Evolutionary conservation across 2,329 filamentous ascomycete genomes (phyloP).

Genomic region (Fusarium tuaranense): DNA sequence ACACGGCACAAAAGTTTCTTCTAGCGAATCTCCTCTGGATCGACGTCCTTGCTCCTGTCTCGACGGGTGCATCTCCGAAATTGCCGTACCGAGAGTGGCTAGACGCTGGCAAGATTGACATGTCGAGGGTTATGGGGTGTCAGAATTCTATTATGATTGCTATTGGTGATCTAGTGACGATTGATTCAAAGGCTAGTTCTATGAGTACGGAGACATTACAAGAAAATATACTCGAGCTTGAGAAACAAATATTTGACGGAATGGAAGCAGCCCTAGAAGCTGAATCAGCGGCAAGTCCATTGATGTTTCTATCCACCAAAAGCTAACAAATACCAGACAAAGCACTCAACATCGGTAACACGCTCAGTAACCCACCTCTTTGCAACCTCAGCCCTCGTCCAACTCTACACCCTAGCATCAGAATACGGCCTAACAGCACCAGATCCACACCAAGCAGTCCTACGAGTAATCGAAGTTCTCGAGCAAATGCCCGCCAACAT

Average conservation of each 20-base stretch:
- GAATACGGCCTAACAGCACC: not conserved
- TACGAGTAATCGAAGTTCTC: slow-evolving; percentile 16
- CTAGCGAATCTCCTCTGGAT: slow-evolving; percentile 38
- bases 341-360: not conserved
- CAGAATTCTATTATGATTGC: slow-evolving; percentile 31
- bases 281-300: not conserved
- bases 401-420: slow-evolving; percentile 17
- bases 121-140: slow-evolving; percentile 38
- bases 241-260: not conserved
- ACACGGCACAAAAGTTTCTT: slow-evolving; percentile 33
- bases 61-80: slow-evolving; percentile 15
- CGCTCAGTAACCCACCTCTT: slow-evolving; percentile 23
- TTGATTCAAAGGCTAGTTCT: not conserved
- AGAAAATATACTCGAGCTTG: not conserved
- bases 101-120: slow-evolving; percentile 12
- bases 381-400: slow-evolving; percentile 26
- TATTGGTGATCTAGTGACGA: slow-evolving; percentile 29
- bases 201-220: not conserved
- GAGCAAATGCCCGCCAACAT: slow-evolving; percentile 11
- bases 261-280: not conserved
- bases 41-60: slow-evolving; percentile 28
- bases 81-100: slow-evolving; percentile 30
- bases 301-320: not conserved
- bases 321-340: not conserved
- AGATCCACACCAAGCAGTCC: slow-evolving; percentile 1